Base-by-base conservation (phyloP, 2,329 filamentous ascomycete genomes). In the Nothomitra cinnamomea region DNA sequence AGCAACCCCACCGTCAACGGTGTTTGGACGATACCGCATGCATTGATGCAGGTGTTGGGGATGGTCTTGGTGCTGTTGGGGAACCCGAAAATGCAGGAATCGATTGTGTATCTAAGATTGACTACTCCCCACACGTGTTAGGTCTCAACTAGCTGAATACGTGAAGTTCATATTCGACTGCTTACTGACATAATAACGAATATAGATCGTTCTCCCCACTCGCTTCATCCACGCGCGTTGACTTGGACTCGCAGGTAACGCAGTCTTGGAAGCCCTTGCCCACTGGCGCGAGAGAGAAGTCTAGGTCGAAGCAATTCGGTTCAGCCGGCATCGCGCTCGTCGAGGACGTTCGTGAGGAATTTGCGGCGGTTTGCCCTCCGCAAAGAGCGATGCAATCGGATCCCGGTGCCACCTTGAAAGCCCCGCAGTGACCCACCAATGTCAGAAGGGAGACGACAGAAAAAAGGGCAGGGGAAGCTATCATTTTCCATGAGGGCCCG, bases 41-140 rank as follows among this genome's bases (percentile, higher is more conserved):
- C 24, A 2, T 49, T 49, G 2, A 35, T 19, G 17, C 45, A 49
- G 17, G 45, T 19, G 12, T 19, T 49, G 13, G 45, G 25, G 45
- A 24, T 35, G 17, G 25, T 35, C 45, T 19, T 35, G 25, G 45
- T 32, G 45, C 19, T 49, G 24, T 49, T 49, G 2, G 45, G 21
- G 10, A 49, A 35, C 3, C 45, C 45, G 15, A 35, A 35, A 28
- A 35, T 35, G 21, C 45, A 49, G 13, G 45, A 49, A 35, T 35
- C n/a, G 22, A 49, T 24, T 2, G 45, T 35, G 25, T 49, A 49
- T 49, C 32, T 49, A 17, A 49, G 45, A 49, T 49, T 49, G 45
- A 49, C 45, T 49, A 19, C 24, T 35, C 45, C 22, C 19, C 25
- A 49, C 13, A 32, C 6, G 28, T 24, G n/a, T 49, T 28, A 49